phyloP scores from a whole-genome alignment of 2,329 filamentous ascomycete species.

The Colletotrichum sp. region DNA sequence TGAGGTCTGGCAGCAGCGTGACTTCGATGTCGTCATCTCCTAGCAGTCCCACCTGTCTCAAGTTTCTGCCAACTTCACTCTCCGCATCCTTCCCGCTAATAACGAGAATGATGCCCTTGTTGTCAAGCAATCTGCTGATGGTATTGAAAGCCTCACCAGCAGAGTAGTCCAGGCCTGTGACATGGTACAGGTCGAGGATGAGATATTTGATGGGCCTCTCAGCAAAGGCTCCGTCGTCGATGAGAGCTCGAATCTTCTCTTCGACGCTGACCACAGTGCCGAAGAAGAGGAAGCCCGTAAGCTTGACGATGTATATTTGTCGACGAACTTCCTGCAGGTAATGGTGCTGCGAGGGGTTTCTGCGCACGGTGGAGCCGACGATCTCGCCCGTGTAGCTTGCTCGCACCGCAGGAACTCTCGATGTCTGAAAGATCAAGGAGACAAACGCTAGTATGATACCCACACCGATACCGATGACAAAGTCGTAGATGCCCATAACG shows the following conservation, averaged over 20 bases:
- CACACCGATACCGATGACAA: constrained; percentile 90
- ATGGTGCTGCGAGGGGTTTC: constrained; percentile 86
- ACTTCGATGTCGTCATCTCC: constrained; percentile 76
- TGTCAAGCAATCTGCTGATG: constrained; percentile 82
- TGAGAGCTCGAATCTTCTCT: constrained; percentile 79
- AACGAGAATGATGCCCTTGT: constrained; percentile 79
- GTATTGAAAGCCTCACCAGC: constrained; percentile 94
- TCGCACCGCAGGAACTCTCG: constrained; percentile 85
- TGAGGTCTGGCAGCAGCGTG: constrained; percentile 84
- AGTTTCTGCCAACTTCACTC: constrained; percentile 75
- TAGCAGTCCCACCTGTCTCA: constrained; percentile 82
- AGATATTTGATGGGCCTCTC: constrained; percentile 85
- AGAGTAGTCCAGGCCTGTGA: constrained; percentile 94
- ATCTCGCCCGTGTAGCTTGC: constrained; percentile 90
- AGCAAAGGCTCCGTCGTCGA: constrained; percentile 82
- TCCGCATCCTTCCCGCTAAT: constrained; percentile 83
- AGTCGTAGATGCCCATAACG: constrained; percentile 97
- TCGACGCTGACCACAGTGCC: constrained; percentile 97
- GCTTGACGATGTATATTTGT: constrained; percentile 90
- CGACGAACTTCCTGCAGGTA: constrained; percentile 85
- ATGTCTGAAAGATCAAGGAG: constrained; percentile 90
- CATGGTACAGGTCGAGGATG: constrained; percentile 86
- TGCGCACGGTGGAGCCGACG: constrained; percentile 88
- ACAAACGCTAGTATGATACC: constrained; percentile 92
- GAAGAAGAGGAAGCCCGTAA: constrained; percentile 97